Evolutionary conservation across 257 asterid genomes (phyloP), one percentile per base, ranked within the genome.

Genomic region (Solanum neorickii): DNA sequence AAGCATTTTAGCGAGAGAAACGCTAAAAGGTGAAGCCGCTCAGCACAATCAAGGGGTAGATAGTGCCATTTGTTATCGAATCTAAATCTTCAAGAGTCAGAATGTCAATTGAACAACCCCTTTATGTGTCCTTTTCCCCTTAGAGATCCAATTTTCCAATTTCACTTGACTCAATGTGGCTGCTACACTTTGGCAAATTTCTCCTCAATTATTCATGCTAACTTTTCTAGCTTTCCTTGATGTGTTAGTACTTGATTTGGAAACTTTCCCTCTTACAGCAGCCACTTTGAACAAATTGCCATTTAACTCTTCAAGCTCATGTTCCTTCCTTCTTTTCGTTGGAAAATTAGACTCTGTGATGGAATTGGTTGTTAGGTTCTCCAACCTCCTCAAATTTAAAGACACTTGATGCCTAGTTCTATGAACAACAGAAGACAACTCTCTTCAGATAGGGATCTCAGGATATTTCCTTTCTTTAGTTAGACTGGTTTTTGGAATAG

Each of bases 81-180:
- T 31, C 31, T 31, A 31, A 31, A 31, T 31, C 31, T 31, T 31
- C 31, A 31, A 31, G 31, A 31, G 31, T 31, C 31, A 31, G 31
- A 31, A 31, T 31, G 31, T 31, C 3, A 31, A 31, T 0, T 31
- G 31, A 31, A 31, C 31, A 0, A 31, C 31, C 31, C 31, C 2
- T 29, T 29, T 29, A 29, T 29, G 2, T 29, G 31, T 29, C 2
- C 31, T 93, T 91, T 90, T 93, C 90, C 93, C 59, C 84, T 89
- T 94, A 42, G 96, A 94, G 66, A 62, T 90, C 97, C 94, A 91
- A 11, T 33, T 49, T 74, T 91, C 91, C 70, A 92, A 85, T 86
- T 89, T 87, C 82, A 88, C 75, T 21, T 42, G 86, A 66, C 76
- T 39, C 78, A 16, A 49, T 86, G 86, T 60, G 41, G 86, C 89